Base-by-base conservation (phyloP, 2,329 filamentous ascomycete species). In the Botryosphaeria dothidea region DNA sequence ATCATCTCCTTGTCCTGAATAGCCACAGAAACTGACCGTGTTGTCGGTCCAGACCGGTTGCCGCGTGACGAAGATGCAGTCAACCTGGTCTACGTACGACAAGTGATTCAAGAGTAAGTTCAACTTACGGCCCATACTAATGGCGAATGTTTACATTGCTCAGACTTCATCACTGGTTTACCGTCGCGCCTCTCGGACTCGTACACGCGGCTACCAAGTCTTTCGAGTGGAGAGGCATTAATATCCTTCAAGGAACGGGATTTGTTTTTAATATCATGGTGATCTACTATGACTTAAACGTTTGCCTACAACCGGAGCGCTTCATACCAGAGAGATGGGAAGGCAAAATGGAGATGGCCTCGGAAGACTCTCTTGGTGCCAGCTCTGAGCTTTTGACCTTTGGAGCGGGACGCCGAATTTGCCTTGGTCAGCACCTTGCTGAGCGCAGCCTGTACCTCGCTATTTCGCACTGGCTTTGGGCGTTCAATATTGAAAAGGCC, bases 221-320 rank as follows among this genome's bases (percentile, higher is more conserved):
- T 3, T 17, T 51, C 23, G 25, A 51, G 9, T 51, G 48, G 31
- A 73, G 77, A 56, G 75, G 75, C 23, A 72, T 70, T 41, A 69
- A 73, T 45, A 70, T 79, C 36, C 76, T 77, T 25, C 72, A 71
- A 0, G 77, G 77, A 21, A 69, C 75, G 25, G 75, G 76, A 15
- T 74, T 79, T 5, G 74, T 78, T 4, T 74, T 75, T 3, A 74
- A 76, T 65, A 79, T 77, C 62, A 68, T 74, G 19, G 74, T 78
- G 60, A 76, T 78, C 60, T 77, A 78, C 67, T 17, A 43, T 23
- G 52, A 57, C 31, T 19, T 9, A 19, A 13, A 27, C 11, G 38
- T 57, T 2, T 57, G 27, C 21, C 19, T 19, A 17, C 78, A 78
- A 62, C 45, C 71, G 9, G 65, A 70, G n/a, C 71, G 73, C 62